These are phyloP conservation scores for Rhizopogon rudus DNA, from an alignment of 768 basidiomycete genomes.

Conservation along the genomic window DNA sequence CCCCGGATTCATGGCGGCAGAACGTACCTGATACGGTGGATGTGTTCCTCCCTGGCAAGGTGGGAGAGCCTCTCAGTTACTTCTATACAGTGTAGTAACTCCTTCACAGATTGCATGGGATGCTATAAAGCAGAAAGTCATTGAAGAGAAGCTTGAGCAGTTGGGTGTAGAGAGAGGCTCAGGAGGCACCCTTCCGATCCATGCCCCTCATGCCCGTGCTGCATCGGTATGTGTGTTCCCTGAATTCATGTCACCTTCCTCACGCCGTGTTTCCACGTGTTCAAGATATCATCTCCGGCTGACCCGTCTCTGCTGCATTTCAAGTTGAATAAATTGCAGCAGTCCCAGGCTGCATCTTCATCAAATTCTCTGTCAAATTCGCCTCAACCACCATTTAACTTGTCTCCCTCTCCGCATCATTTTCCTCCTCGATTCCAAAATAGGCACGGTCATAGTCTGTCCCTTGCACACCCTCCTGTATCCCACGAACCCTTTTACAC, in stretches of 20 bases:
- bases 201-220: constrained; percentile 76
- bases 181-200: constrained; percentile 49
- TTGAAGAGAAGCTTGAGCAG: constrained; percentile 78
- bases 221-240: constrained; percentile 60
- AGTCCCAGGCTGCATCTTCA: constrained; percentile 51
- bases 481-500: constrained; percentile 29
- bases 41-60: constrained; percentile 82
- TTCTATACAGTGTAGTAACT: constrained; percentile 5
- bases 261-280: constrained; percentile 2
- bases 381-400: constrained; percentile 54
- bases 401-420: constrained; percentile 47
- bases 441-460: constrained; percentile 71
- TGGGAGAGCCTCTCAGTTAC: constrained; percentile 24
- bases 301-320: constrained; percentile 78
- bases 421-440: constrained; percentile 38
- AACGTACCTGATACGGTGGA: constrained; percentile 65
- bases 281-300: constrained; percentile 85
- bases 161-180: constrained; percentile 70
- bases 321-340: constrained; percentile 81
- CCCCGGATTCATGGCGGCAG: constrained; percentile 57
- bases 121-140: constrained; percentile 57
- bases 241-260: constrained; percentile 14
- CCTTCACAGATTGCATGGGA: constrained; percentile 66
- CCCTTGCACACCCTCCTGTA: constrained; percentile 56
- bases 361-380: constrained; percentile 56